phyloP scores from a whole-genome alignment of 2,329 filamentous ascomycete genomes.

The Gnomoniopsis smithogilvyi region DNA sequence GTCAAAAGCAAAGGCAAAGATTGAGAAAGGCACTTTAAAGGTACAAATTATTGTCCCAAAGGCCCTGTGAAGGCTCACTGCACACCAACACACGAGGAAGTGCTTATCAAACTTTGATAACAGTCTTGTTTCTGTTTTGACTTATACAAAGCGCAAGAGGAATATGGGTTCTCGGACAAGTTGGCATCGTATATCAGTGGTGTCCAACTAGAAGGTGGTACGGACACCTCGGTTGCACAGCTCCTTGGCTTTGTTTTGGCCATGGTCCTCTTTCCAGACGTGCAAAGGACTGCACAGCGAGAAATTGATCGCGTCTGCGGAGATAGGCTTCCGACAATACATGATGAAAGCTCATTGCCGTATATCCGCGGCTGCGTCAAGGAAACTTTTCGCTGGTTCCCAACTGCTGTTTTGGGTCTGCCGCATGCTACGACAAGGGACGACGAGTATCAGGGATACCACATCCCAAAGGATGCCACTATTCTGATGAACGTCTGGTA shows the following conservation, averaged over 20 bases:
- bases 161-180: conserved; percentile 25
- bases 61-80: background rate
- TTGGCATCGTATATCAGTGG: conserved; percentile 32
- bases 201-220: conserved; percentile 37
- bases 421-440: conserved; percentile 41
- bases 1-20: conserved; percentile 34
- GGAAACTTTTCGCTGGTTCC: conserved; percentile 41
- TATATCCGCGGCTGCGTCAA: conserved; percentile 41
- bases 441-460: conserved; percentile 39
- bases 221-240: conserved; percentile 39
- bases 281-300: conserved; percentile 39
- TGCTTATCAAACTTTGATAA: background rate
- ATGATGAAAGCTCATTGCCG: conserved; percentile 35
- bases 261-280: conserved; percentile 40
- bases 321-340: conserved; percentile 34
- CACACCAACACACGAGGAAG: background rate
- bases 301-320: conserved; percentile 40
- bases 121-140: conserved; percentile 27
- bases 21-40: conserved; percentile 22
- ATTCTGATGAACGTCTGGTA: conserved; percentile 42
- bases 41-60: background rate
- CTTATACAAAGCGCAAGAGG: conserved; percentile 21
- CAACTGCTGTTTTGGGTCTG: conserved; percentile 34
- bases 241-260: conserved; percentile 43
- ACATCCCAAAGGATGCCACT: conserved; percentile 41